Conservation (phyloP, 2,329 filamentous ascomycete genomes). For the Colletotrichum paranaense region DNA sequence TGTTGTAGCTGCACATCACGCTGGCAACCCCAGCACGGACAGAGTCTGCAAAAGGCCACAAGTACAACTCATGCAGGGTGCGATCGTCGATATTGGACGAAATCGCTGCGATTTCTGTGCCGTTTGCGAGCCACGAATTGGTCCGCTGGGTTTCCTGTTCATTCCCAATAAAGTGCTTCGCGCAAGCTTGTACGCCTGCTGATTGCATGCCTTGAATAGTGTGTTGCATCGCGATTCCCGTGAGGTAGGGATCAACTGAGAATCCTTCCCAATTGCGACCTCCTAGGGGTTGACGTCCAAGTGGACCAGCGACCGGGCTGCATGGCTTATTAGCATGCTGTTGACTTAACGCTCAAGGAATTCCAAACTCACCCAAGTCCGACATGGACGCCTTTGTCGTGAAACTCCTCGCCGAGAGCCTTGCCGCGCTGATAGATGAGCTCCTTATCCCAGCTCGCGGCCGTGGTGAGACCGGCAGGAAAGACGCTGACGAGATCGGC, state of each 20-base stretch:
- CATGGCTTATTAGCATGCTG: neutral
- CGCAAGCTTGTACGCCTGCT: constrained; percentile 50
- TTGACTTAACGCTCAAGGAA: neutral
- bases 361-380: constrained; percentile 64
- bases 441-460: constrained; percentile 82
- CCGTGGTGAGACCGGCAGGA: constrained; percentile 82
- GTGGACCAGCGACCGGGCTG: constrained; percentile 75
- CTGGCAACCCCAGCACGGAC: constrained; percentile 73
- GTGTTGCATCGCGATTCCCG: constrained; percentile 71
- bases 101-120: constrained; percentile 60
- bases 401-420: constrained; percentile 77
- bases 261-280: constrained; percentile 90
- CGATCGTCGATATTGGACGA: constrained; percentile 72
- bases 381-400: constrained; percentile 78
- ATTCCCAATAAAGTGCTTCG: constrained; percentile 73
- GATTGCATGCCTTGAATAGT: constrained; percentile 70
- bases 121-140: constrained; percentile 54
- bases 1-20: constrained; percentile 81
- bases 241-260: constrained; percentile 80
- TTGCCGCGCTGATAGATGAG: constrained; percentile 78
- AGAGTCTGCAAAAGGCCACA: constrained; percentile 77
- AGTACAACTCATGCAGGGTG: constrained; percentile 74
- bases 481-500: constrained; percentile 67
- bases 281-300: constrained; percentile 78
- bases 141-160: constrained; percentile 74